These are phyloP conservation scores for Mycena alexandri DNA, from an alignment of 768 basidiomycete genomes.

Conservation along the genomic window DNA sequence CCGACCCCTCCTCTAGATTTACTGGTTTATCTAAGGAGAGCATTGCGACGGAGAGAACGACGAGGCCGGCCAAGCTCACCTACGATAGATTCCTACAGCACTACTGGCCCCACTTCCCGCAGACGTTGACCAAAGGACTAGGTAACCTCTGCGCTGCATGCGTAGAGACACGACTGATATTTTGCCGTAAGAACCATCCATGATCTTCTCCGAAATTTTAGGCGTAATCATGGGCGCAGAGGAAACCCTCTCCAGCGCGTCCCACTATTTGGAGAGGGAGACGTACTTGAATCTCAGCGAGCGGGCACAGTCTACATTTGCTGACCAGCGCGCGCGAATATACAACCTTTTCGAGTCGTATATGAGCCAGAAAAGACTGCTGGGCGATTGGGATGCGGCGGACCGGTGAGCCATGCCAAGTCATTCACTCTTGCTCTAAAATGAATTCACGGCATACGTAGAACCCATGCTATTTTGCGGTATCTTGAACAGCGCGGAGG, in stretches of 20 bases:
- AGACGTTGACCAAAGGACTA: slow-evolving; percentile 62
- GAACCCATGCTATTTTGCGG: slow-evolving; percentile 65
- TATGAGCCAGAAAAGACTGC: slow-evolving; percentile 55
- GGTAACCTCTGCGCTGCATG: slow-evolving; percentile 49
- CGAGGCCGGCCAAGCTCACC: slow-evolving; percentile 15
- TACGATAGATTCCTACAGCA: slow-evolving; percentile 32
- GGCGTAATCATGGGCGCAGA: slow-evolving; percentile 82
- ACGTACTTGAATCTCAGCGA: slow-evolving; percentile 63
- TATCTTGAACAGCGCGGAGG: slow-evolving; percentile 44
- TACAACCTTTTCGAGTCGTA: slow-evolving; percentile 71
- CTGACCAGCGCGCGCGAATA: slow-evolving; percentile 58
- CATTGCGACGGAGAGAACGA: neutral
- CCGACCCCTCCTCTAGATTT: slow-evolving; percentile 9
- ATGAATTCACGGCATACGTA: slow-evolving; percentile 38
- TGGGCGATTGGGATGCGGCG: slow-evolving; percentile 65
- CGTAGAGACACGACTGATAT: slow-evolving; percentile 5
- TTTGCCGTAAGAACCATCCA: slow-evolving; percentile 61
- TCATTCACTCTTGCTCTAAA: neutral
- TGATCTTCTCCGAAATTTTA: slow-evolving; percentile 77
- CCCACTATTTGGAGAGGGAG: slow-evolving; percentile 56
- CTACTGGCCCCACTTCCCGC: slow-evolving; percentile 54
- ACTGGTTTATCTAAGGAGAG: neutral
- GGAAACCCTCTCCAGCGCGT: slow-evolving; percentile 50
- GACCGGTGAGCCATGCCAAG: slow-evolving; percentile 61
- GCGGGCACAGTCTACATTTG: slow-evolving; percentile 68